phyloP scores from a whole-genome alignment of 2,329 filamentous ascomycete genomes.

The Colletotrichum limetticola region DNA sequence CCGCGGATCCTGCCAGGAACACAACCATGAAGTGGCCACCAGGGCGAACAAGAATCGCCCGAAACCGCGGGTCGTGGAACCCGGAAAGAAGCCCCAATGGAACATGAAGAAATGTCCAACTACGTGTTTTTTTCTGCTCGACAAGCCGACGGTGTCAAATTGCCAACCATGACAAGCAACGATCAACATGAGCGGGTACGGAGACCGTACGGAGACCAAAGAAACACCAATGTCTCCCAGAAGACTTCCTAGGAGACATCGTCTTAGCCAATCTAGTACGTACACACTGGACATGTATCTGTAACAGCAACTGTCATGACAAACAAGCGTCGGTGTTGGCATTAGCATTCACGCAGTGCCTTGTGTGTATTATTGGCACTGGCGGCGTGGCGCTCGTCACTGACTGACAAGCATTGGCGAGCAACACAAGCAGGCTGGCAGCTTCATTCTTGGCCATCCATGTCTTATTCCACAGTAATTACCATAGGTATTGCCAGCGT shows the following conservation, averaged over 20 bases:
- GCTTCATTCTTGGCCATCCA: neutral
- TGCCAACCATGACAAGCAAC: neutral
- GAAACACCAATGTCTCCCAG: neutral
- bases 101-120: neutral
- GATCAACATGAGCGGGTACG: neutral
- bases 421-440: slow-evolving; percentile 1
- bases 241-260: neutral
- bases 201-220: neutral
- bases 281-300: slow-evolving; percentile 8
- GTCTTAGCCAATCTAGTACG: slow-evolving; percentile 6
- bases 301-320: slow-evolving; percentile 2
- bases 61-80: slow-evolving; percentile 5
- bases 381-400: neutral
- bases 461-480: neutral
- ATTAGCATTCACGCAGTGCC: neutral
- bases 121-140: neutral
- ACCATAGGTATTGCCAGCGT: neutral
- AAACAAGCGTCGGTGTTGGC: slow-evolving; percentile 10
- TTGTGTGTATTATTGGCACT: slow-evolving; percentile 10
- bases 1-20: slow-evolving; percentile 28
- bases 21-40: neutral
- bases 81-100: neutral
- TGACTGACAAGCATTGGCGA: slow-evolving; percentile 14
- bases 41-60: slow-evolving; percentile 5
- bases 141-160: neutral